Base-by-base conservation (phyloP, 2,329 filamentous ascomycete genomes). In the Talaromyces sp. region DNA sequence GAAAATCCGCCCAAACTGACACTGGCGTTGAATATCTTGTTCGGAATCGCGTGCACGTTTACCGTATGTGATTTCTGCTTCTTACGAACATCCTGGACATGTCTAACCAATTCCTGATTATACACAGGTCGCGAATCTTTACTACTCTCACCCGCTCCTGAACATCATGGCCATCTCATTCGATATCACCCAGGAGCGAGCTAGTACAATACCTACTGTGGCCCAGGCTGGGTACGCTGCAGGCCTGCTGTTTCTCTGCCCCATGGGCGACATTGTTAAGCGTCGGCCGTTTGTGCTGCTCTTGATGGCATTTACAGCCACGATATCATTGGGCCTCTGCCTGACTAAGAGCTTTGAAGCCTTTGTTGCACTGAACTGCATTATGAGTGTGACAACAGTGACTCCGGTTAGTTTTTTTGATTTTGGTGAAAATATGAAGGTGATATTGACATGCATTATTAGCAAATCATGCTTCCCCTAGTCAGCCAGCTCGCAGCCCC, bases 141-240 rank as follows among this genome's bases (percentile, higher is more conserved):
- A 94, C 76, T 92, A 94, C 74, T 90, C 85, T 63, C 90, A 93
- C 68, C 89, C 91, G 0, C 90, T 94, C 54, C 78, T 94, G 28
- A 91, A 92, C 69, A 85, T 89, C 57, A 81, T 95, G 47, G 90
- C 91, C 0, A 73, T 80, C 9, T 87, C 89, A 16, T 94, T 95
- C 69, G 69, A 82, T 59, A 87, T 94, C 55, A 82, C 81, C 8
- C 89, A 91, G 68, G 89, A 91, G 68, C 80, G 83, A 59, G 86
- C 90, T 0, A 80, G 84, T 4, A 75, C 85, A 47, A 86, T 94
- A 28, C 89, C 91, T 1, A 94, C 91, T 0, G 77, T 92, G 51
- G 87, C 90, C 74, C 91, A 95, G 72, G 88, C 89, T 1, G 91
- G 91, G 1, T 95, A 95, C 74, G 90, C 90, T 0, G 81, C 80